Percentiles rank a stretch among this genome's conserved stretches.
These are phyloP conservation scores for Leishmania gerbilli DNA, from an alignment of 208 protist genomes.

Conservation along the genomic window DNA sequence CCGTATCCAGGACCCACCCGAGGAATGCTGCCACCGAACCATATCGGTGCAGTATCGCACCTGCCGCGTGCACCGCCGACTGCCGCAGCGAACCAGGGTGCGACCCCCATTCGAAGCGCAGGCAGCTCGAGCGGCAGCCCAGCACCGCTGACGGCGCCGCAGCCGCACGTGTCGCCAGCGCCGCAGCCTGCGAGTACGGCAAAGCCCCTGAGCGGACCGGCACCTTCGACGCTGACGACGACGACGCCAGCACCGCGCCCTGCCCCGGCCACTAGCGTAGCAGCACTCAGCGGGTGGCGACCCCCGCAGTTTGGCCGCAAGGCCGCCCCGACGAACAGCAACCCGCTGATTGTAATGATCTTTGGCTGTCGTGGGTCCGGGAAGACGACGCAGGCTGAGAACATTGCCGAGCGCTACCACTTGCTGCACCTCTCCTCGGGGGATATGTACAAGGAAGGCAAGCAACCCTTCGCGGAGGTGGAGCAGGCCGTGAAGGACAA, in stretches of 20 bases:
- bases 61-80: conserved; percentile 20
- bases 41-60: neutral
- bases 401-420: conserved; percentile 66
- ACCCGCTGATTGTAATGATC: conserved; percentile 76
- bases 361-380: conserved; percentile 82
- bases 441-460: conserved; percentile 62
- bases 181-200: neutral
- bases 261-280: neutral
- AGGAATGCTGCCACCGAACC: conserved; percentile 5
- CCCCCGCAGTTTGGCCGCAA: conserved; percentile 36
- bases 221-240: neutral
- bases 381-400: conserved; percentile 73
- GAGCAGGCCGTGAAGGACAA: conserved; percentile 53
- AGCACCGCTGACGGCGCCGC: conserved; percentile 1
- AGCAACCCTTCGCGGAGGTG: conserved; percentile 80
- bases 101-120: too few relatives aligned
- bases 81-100: neutral
- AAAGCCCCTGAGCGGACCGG: neutral
- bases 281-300: conserved; percentile 16
- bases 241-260: neutral
- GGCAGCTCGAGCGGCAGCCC: neutral
- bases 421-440: conserved; percentile 78
- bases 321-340: conserved; percentile 20
- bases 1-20: conserved; percentile 16
- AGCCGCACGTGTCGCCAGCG: neutral